phyloP scores from a whole-genome alignment of 2,329 filamentous ascomycete genomes.

The Cercospora zeina region DNA sequence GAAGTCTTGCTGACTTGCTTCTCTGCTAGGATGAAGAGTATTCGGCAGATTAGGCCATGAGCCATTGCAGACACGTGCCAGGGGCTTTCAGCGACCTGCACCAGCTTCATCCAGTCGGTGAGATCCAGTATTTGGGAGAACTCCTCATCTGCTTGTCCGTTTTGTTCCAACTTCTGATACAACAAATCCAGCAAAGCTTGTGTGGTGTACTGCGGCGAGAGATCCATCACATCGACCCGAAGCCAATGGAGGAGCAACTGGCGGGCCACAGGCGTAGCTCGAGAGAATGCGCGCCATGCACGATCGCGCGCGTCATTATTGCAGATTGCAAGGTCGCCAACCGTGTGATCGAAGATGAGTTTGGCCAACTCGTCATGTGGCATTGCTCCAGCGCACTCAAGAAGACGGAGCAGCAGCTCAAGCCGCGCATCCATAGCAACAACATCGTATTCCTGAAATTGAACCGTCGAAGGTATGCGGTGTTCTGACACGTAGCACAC shows the following conservation, averaged over 20 bases:
- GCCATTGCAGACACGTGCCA: conserved; percentile 16
- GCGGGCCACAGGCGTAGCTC: conserved; percentile 2
- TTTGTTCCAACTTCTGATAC: conserved; percentile 18
- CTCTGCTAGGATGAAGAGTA: conserved; percentile 25
- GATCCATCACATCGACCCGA: conserved; percentile 13
- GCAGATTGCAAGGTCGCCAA: conserved; percentile 29
- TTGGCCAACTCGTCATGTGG: conserved; percentile 17
- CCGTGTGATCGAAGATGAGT: conserved; percentile 24
- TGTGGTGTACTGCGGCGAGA: conserved; percentile 22
- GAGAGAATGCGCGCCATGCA: conserved; percentile 21
- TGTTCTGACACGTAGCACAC: conserved; percentile 38
- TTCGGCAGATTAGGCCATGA: conserved; percentile 17
- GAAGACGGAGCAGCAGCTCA: conserved; percentile 58
- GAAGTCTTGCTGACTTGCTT: conserved; percentile 9
- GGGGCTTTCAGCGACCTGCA: conserved; percentile 27
- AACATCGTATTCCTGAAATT: conserved; percentile 9
- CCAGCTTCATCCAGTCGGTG: conserved; percentile 28
- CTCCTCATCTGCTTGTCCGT: background rate
- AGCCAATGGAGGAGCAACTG: conserved; percentile 22
- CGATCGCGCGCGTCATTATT: conserved; percentile 28
- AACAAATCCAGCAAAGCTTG: conserved; percentile 22
- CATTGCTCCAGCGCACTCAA: conserved; percentile 17
- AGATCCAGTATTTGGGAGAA: conserved; percentile 24
- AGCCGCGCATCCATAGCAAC: conserved; percentile 41
- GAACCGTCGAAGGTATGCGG: background rate